phyloP scores from a whole-genome alignment of 371 early-diverging fungal genomes.

The Lichtheimia ramosa region DNA sequence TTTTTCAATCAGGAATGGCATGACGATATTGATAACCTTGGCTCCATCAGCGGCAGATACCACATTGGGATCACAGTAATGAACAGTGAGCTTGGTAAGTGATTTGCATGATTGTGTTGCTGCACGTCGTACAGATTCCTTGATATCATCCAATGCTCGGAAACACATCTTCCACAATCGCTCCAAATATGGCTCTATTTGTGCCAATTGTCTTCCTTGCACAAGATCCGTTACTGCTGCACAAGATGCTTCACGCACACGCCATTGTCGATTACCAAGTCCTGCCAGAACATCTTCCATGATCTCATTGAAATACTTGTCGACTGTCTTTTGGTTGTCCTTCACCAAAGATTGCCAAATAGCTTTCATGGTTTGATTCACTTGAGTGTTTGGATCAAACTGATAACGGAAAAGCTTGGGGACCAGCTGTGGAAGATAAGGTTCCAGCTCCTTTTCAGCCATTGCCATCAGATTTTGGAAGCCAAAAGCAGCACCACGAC shows the following conservation, averaged over 20 bases:
- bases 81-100: slow-evolving; percentile 77
- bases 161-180: slow-evolving; percentile 88
- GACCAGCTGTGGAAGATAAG: slow-evolving; percentile 72
- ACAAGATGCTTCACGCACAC: slow-evolving; percentile 82
- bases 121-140: slow-evolving; percentile 86
- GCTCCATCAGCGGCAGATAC: slow-evolving; percentile 61
- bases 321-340: slow-evolving; percentile 74
- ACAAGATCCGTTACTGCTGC: slow-evolving; percentile 79
- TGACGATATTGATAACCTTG: slow-evolving; percentile 72
- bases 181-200: slow-evolving; percentile 76
- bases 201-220: slow-evolving; percentile 64
- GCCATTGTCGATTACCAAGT: slow-evolving; percentile 85
- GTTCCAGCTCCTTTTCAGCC: slow-evolving; percentile 80
- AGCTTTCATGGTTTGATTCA: slow-evolving; percentile 84
- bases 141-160: slow-evolving; percentile 91
- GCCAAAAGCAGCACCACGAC: slow-evolving; percentile 90
- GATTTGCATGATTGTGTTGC: slow-evolving; percentile 81
- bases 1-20: slow-evolving; percentile 84
- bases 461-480: slow-evolving; percentile 77
- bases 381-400: slow-evolving; percentile 86
- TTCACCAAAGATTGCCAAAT: slow-evolving; percentile 88
- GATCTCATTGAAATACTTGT: slow-evolving; percentile 80
- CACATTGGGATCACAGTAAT: slow-evolving; percentile 79
- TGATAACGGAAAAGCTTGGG: slow-evolving; percentile 86
- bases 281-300: slow-evolving; percentile 74